Base-by-base conservation (phyloP, 768 basidiomycete species). In the Russula lepida region DNA sequence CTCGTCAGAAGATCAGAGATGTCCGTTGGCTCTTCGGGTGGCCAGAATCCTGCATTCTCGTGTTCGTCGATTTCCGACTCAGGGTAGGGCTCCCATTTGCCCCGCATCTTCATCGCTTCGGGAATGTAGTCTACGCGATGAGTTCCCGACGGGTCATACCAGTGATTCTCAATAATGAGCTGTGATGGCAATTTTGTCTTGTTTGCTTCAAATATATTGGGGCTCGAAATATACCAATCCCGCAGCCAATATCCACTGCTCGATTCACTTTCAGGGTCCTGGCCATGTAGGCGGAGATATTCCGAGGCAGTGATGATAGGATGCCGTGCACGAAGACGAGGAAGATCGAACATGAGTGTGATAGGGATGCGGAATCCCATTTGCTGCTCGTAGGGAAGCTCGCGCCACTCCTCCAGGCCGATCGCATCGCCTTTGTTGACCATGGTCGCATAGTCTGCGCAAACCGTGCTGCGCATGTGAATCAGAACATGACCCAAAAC, bases 171-270 rank as follows among this genome's bases (percentile, higher is more conserved):
- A 48, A 79, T 73, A 6, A 70, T 62, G 56, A 67, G 71, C 25
- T 77, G 64, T 23, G 66, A 70, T 17, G 75, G 70, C 41, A n/a
- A 30, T 48, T 58, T 58, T 23, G 59, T 52, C 53, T 50, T 25
- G 43, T 61, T 53, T 12, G 66, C 51, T 56, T 72, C 68, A n/a
- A 68, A 69, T 25, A 70, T 60, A 13, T 68, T 70, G n/a, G 71
- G 62, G 4, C 67, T 66, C 19, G 64, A 60, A 56, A 76, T 74
- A 56, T 74, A 79, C 46, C 41, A 64, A 5, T 72, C 59, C 1
- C 70, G 69, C 7, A 73, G 68, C 77, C 78, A 79, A 21, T 69
- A 68, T 49, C 78, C 78, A 43, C 70, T 73, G 56, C 71, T 69
- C 60, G 68, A 68, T 56, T 79, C 78, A 27, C 68, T 60, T 12